These are phyloP conservation scores for Fusarium sp. DNA, from an alignment of 2,329 filamentous ascomycete species.

Conservation along the genomic window DNA sequence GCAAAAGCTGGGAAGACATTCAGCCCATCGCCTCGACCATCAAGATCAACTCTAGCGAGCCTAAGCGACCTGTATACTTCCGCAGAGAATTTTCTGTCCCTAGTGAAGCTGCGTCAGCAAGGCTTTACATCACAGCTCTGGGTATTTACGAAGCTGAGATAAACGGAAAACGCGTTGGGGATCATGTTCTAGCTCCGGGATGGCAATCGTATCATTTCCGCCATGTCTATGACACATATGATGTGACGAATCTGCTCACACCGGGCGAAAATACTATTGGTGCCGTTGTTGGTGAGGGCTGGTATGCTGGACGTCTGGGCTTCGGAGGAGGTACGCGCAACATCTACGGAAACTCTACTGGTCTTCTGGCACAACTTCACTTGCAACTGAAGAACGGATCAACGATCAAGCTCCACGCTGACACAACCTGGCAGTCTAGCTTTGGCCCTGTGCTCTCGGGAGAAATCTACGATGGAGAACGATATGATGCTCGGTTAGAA, in stretches of 20 bases:
- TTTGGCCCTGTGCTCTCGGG: conserved; percentile 45
- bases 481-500: conserved; percentile 55
- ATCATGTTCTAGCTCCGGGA: conserved; percentile 57
- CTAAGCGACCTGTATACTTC: conserved; percentile 48
- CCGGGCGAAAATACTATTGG: conserved; percentile 51
- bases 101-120: conserved; percentile 45
- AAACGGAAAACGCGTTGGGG: conserved; percentile 50
- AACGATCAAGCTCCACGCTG: conserved; percentile 44
- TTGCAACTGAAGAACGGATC: conserved; percentile 48
- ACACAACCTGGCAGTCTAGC: conserved; percentile 50
- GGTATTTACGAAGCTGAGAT: conserved; percentile 59
- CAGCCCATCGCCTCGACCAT: conserved; percentile 45
- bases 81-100: conserved; percentile 47
- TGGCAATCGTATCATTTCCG: conserved; percentile 62
- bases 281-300: conserved; percentile 58
- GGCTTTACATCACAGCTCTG: conserved; percentile 57
- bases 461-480: conserved; percentile 62
- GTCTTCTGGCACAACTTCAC: conserved; percentile 49
- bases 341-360: conserved; percentile 52
- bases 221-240: conserved; percentile 62
- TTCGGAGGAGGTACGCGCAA: conserved; percentile 32
- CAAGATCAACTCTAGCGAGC: conserved; percentile 38
- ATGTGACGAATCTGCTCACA: conserved; percentile 56
- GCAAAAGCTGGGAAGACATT: conserved; percentile 45
- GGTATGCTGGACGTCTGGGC: conserved; percentile 54